Conservation (phyloP, 2,329 filamentous ascomycete species). For the Xylariaceae sp. region DNA sequence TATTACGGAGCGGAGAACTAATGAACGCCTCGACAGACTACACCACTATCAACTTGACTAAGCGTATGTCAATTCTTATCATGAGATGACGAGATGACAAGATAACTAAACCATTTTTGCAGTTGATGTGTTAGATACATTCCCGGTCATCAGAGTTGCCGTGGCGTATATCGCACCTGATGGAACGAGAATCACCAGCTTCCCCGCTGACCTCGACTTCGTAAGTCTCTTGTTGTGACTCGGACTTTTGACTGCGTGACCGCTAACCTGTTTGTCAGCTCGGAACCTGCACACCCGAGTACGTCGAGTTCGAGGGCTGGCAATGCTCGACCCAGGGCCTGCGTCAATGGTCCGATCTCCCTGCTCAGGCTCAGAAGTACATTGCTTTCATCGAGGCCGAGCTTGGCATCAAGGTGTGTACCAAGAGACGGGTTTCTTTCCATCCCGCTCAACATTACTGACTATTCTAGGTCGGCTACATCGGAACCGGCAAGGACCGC, state of each 20-base stretch:
- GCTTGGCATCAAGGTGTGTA: conserved; percentile 14
- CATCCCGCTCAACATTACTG: background rate
- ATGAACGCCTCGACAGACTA: conserved; percentile 14
- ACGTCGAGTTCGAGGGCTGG: conserved; percentile 54
- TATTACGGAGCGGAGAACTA: background rate
- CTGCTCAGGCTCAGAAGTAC: conserved; percentile 48
- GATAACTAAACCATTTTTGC: background rate
- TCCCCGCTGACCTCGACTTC: conserved; percentile 44
- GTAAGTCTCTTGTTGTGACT: background rate
- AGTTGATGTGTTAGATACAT: conserved; percentile 54
- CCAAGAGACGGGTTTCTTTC: background rate
- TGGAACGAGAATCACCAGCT: conserved; percentile 37
- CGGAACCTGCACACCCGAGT: conserved; percentile 43
- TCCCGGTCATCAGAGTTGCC: conserved; percentile 56
- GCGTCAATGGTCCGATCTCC: conserved; percentile 47
- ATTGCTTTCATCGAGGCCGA: conserved; percentile 37
- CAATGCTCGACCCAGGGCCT: conserved; percentile 46
- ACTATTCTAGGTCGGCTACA: conserved; percentile 20
- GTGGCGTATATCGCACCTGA: conserved; percentile 47
- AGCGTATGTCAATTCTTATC: conserved; percentile 28
- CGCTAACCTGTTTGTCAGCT: conserved; percentile 39
- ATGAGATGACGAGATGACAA: background rate
- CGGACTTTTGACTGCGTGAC: background rate
- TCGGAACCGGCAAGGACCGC: conserved; percentile 23
- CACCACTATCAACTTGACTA: conserved; percentile 21